Evolutionary conservation across 352 stramenopile species (phyloP).

Genomic region (Phytophthora pinifolia): DNA sequence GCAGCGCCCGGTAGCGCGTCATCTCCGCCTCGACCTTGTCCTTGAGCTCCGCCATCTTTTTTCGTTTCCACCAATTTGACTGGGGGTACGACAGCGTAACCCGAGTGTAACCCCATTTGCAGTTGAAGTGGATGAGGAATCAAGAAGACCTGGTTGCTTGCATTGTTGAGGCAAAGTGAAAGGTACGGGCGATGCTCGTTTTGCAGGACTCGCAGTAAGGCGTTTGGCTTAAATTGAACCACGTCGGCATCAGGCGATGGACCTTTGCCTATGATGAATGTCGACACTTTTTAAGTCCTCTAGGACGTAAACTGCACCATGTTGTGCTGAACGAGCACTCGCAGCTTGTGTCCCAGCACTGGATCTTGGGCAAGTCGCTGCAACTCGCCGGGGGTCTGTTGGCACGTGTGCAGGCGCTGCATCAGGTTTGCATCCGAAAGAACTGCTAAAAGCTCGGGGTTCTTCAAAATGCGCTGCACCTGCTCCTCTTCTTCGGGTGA

Average conservation of each 20-base stretch:
- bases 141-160: too few species aligned
- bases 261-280: neutral
- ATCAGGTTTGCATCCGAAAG: slow-evolving; percentile 65
- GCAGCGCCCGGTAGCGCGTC: slow-evolving; percentile 88
- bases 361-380: slow-evolving; percentile 44
- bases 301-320: slow-evolving; percentile 54
- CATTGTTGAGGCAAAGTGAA: too few species aligned
- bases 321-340: slow-evolving; percentile 50
- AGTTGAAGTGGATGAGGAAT: too few species aligned
- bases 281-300: neutral
- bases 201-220: too few species aligned
- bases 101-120: too few species aligned
- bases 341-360: slow-evolving; percentile 48
- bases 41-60: slow-evolving; percentile 44
- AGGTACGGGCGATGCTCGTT: too few species aligned
- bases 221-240: neutral
- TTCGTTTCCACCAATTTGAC: slow-evolving; percentile 10
- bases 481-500: slow-evolving; percentile 63
- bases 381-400: slow-evolving; percentile 44
- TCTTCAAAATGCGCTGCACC: slow-evolving; percentile 65
- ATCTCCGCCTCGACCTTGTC: slow-evolving; percentile 89
- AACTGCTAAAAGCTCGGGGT: slow-evolving; percentile 58
- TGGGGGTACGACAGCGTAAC: too few species aligned
- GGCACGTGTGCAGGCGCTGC: slow-evolving; percentile 47
- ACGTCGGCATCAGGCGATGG: too few species aligned